Evolutionary conservation across 768 basidiomycete species (phyloP).

Genomic region (Trichaptum fuscoviolaceum): DNA sequence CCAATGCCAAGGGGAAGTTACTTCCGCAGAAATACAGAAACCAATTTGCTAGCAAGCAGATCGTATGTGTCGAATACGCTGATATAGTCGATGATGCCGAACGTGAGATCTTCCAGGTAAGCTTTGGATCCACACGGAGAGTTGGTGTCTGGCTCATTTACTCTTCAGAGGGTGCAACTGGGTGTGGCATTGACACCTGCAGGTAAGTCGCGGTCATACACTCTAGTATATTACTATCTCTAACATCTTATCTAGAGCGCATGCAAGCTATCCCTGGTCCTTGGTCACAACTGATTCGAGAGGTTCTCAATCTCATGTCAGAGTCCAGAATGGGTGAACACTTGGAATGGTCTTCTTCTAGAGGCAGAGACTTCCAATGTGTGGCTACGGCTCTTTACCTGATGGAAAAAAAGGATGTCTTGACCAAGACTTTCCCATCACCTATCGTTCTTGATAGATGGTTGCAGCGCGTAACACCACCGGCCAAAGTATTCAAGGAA

Average conservation of each 20-base stretch:
- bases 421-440: slow-evolving; percentile 22
- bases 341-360: slow-evolving; percentile 47
- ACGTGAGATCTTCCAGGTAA: slow-evolving; percentile 68
- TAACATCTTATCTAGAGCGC: slow-evolving; percentile 40
- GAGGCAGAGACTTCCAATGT: slow-evolving; percentile 55
- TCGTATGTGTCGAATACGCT: slow-evolving; percentile 77
- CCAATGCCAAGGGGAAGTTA: slow-evolving; percentile 21
- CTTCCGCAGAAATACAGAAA: slow-evolving; percentile 53
- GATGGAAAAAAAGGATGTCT: slow-evolving; percentile 34
- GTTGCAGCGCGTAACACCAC: slow-evolving; percentile 29
- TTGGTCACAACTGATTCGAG: slow-evolving; percentile 54
- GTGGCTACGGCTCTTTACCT: slow-evolving; percentile 48
- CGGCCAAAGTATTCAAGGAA: slow-evolving; percentile 25
- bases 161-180: slow-evolving; percentile 60
- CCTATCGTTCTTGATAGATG: slow-evolving; percentile 41
- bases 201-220: slow-evolving; percentile 30
- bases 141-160: not conserved
- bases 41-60: slow-evolving; percentile 65
- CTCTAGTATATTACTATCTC: slow-evolving; percentile 3
- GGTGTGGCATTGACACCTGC: slow-evolving; percentile 74
- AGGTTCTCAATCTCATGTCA: slow-evolving; percentile 40
- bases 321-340: slow-evolving; percentile 35
- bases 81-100: slow-evolving; percentile 53
- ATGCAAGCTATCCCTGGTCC: slow-evolving; percentile 60
- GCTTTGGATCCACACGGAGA: slow-evolving; percentile 11